Base-by-base conservation (phyloP, 2,329 filamentous ascomycete genomes). In the Kalaharituber pfeilii region DNA sequence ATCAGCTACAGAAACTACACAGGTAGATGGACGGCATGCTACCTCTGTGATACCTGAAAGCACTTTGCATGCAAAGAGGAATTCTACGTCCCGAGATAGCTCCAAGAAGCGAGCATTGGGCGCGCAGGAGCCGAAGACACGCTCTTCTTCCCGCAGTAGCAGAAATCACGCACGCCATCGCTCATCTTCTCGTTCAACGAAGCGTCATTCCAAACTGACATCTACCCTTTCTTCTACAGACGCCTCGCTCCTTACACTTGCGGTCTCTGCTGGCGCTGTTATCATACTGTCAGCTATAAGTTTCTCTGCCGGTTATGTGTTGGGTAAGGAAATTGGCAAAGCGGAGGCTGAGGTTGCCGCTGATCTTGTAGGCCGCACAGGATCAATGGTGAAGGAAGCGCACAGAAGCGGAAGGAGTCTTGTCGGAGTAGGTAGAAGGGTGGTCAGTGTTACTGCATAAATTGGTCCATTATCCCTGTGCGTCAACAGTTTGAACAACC, bases 231-330 rank as follows among this genome's bases (percentile, higher is more conserved):
- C 42, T 22, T 5, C 42, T 28, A 49, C 53, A 5, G 53, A 54
- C 27, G 30, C 54, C 29, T 54, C 55, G 6, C 57, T 53, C 5
- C 42, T 58, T 29, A 61, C 54, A 7, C 42, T 61, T 5, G 59
- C 58, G n/a, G 39, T 60, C 33, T 56, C 57, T 0, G 59, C 80
- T 6, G 79, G 80, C 18, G 79, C 82, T 1, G 76, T 83, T 1
- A 78, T 83, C 7, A 71, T 84, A 9, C 76, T 83, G 2, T 80
- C 77, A 6, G 80, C 81, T 1, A 79, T 83, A 29, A 79, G 79
- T 1, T 83, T 84, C 60, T 78, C 80, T 2, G 80, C 80, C 7
- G 80, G 80, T 9, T 82, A 81, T 62, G 79, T 81, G 24, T 78
- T 82, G 56, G 80, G 80, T 4, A 71, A 79, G 25, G 80, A 83